Evolutionary conservation across 805 yeast genomes (phyloP).

Genomic region (Candida easanensis): DNA sequence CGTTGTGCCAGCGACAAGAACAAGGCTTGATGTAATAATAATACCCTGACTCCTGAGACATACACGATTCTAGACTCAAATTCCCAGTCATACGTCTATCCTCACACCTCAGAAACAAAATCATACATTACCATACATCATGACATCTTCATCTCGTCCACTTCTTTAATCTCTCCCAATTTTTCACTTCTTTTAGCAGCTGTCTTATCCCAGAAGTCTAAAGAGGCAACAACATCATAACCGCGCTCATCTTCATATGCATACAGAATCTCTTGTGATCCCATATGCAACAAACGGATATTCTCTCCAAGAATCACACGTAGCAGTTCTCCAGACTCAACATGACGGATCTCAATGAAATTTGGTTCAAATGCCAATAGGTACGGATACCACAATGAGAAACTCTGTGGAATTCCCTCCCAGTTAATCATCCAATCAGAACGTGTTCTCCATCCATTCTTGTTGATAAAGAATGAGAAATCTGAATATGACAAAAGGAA

Average conservation of each 20-base stretch:
- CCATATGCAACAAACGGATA: slow-evolving; percentile 82
- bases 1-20: no score
- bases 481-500: slow-evolving; percentile 87
- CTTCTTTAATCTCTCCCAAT: slow-evolving; percentile 25
- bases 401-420: slow-evolving; percentile 94
- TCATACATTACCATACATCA: neutral
- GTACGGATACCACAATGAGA: slow-evolving; percentile 93
- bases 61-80: no score
- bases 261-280: slow-evolving; percentile 89
- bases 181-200: slow-evolving; percentile 21
- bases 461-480: slow-evolving; percentile 90
- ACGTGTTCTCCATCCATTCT: slow-evolving; percentile 94
- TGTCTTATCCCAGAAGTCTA: slow-evolving; percentile 77
- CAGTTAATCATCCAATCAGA: slow-evolving; percentile 93
- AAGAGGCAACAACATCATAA: slow-evolving; percentile 84
- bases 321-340: slow-evolving; percentile 80
- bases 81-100: no score
- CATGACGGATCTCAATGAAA: slow-evolving; percentile 89
- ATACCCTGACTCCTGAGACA: no score
- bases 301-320: slow-evolving; percentile 92
- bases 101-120: neutral
- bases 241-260: slow-evolving; percentile 91
- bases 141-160: slow-evolving; percentile 1
- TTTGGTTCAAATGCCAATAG: slow-evolving; percentile 84
- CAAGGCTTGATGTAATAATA: no score